A percentile compares a stretch with the other conserved stretches of the same genome.
Evolutionary conservation across 805 yeast genomes (phyloP).

Genomic region (Kluyveromyces dobzhanskii): DNA sequence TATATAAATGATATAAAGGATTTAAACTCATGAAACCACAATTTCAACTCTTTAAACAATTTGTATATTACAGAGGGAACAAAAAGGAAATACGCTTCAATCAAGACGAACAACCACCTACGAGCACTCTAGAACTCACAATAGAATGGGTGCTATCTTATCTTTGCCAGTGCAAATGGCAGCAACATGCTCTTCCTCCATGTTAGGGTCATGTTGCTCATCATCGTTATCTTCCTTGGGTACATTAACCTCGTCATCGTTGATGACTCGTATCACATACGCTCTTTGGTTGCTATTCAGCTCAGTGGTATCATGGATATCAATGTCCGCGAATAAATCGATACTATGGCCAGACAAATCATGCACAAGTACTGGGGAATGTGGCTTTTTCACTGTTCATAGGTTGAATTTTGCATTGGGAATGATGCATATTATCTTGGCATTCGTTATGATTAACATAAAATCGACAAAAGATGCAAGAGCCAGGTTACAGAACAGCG

Average conservation of each 20-base stretch:
- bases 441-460: constrained; percentile 60
- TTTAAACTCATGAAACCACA: too few species aligned
- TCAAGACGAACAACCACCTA: too few species aligned
- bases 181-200: constrained; percentile 60
- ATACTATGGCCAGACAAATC: constrained; percentile 63
- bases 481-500: constrained; percentile 80
- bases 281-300: constrained; percentile 71
- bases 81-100: too few species aligned
- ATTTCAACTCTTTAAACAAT: too few species aligned
- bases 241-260: constrained; percentile 54
- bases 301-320: constrained; percentile 83
- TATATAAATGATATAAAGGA: too few species aligned
- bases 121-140: too few species aligned
- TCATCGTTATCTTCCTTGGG: constrained; percentile 52
- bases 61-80: too few species aligned
- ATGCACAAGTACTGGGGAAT: constrained; percentile 76
- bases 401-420: constrained; percentile 86
- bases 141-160: constrained; percentile 57
- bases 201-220: constrained; percentile 75
- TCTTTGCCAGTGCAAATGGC: constrained; percentile 64
- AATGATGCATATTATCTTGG: constrained; percentile 62
- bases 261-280: constrained; percentile 80
- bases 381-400: constrained; percentile 94
- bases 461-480: constrained; percentile 71
- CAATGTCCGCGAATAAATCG: constrained; percentile 71